Percentiles rank a stretch among this genome's conserved stretches.
Conservation (phyloP, 345 rosid genomes). For the Diplotaxis tenuifolia region DNA sequence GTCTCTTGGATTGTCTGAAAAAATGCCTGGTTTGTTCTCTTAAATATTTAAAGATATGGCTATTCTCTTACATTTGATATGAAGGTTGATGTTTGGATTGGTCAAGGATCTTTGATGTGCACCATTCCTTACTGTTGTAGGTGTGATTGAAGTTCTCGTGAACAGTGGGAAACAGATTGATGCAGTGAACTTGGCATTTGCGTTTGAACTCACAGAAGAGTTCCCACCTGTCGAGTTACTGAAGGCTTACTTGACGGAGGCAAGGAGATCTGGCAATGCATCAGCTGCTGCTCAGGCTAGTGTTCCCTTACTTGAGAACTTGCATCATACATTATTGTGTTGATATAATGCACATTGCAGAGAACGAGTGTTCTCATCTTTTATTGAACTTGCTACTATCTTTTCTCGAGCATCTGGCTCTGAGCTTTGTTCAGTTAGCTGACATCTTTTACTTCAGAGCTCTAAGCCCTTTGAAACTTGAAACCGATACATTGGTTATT, state of each 20-base stretch:
- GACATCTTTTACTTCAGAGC: background rate
- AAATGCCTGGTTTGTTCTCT: slow-evolving; percentile 86
- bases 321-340: background rate
- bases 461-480: background rate
- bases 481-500: background rate
- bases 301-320: slow-evolving; percentile 6
- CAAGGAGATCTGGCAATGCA: slow-evolving; percentile 63
- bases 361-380: background rate
- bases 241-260: slow-evolving; percentile 82
- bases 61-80: background rate
- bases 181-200: slow-evolving; percentile 96
- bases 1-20: slow-evolving; percentile 78
- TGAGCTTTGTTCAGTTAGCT: slow-evolving; percentile 3
- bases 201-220: slow-evolving; percentile 79
- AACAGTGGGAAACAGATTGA: slow-evolving; percentile 93
- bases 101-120: background rate
- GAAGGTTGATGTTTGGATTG: slow-evolving; percentile 12
- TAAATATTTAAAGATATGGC: slow-evolving; percentile 2
- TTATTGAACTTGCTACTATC: slow-evolving; percentile 1
- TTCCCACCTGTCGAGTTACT: slow-evolving; percentile 79
- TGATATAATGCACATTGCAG: background rate
- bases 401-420: slow-evolving; percentile 11
- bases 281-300: slow-evolving; percentile 67
- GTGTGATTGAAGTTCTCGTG: slow-evolving; percentile 76
- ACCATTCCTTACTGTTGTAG: slow-evolving; percentile 35